These are phyloP conservation scores for Colletotrichum higginsianum DNA, from an alignment of 2,329 filamentous ascomycete species.

Conservation along the genomic window DNA sequence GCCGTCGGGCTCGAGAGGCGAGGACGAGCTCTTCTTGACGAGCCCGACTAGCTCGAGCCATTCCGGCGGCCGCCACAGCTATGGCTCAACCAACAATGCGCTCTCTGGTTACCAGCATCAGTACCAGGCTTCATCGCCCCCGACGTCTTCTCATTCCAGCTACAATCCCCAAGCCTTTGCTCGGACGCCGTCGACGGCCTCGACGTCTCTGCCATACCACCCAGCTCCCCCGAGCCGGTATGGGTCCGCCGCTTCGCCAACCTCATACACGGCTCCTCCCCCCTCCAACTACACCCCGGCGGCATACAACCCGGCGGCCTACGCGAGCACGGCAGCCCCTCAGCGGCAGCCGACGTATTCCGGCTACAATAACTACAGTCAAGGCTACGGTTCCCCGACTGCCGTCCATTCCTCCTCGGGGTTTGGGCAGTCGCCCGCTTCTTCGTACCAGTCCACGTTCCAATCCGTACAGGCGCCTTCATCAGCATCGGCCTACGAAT, in stretches of 20 bases:
- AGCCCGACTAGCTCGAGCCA: conserved; percentile 57
- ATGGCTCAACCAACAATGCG: conserved; percentile 62
- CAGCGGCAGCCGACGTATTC: conserved; percentile 68
- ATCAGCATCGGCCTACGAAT: conserved; percentile 53
- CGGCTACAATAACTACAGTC: conserved; percentile 62
- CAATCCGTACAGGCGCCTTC: conserved; percentile 44
- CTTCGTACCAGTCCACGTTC: conserved; percentile 48
- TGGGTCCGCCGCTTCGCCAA: conserved; percentile 54
- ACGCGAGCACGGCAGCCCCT: conserved; percentile 63
- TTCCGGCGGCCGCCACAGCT: conserved; percentile 50
- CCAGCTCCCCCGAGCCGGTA: conserved; percentile 59
- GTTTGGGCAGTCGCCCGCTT: conserved; percentile 57
- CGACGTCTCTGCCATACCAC: conserved; percentile 66
- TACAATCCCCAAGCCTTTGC: conserved; percentile 82
- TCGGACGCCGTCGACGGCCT: conserved; percentile 69
- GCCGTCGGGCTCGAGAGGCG: conserved; percentile 51
- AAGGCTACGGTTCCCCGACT: conserved; percentile 57
- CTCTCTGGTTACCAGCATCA: conserved; percentile 68
- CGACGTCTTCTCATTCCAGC: conserved; percentile 62
- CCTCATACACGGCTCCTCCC: conserved; percentile 55
- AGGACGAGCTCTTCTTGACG: conserved; percentile 77
- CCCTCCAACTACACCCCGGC: conserved; percentile 63
- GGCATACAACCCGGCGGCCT: conserved; percentile 73
- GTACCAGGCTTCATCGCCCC: conserved; percentile 62
- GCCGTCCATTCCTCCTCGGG: conserved; percentile 53